Conservation (phyloP, 1,284 basidiomycete genomes). For the Ustilago lituana region DNA sequence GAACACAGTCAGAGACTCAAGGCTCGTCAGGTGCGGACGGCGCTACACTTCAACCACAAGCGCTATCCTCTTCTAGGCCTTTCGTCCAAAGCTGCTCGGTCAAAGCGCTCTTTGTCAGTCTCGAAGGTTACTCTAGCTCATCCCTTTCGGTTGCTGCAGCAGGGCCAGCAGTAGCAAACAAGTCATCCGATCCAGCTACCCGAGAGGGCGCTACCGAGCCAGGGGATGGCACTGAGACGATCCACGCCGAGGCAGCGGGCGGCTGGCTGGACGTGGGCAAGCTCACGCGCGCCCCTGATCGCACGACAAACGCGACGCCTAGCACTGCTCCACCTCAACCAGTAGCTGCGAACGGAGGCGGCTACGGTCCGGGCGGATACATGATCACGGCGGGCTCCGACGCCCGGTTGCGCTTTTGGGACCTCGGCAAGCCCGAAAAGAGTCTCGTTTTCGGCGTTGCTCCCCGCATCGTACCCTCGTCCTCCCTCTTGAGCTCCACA, state of each 20-base stretch:
- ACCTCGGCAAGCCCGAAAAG: slow-evolving; percentile 75
- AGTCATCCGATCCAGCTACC: not conserved
- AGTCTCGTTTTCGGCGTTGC: slow-evolving; percentile 44
- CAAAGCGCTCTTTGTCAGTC: slow-evolving; percentile 50
- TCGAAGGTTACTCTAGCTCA: slow-evolving; percentile 54
- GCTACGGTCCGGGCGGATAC: slow-evolving; percentile 72
- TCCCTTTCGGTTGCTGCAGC: slow-evolving; percentile 14
- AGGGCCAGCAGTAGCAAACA: not conserved
- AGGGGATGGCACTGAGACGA: slow-evolving; percentile 21
- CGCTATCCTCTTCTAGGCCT: no score
- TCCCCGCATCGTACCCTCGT: slow-evolving; percentile 5
- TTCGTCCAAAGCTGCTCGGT: slow-evolving; percentile 16
- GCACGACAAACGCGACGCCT: slow-evolving; percentile 5
- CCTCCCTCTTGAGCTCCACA: not conserved
- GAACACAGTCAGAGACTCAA: not conserved
- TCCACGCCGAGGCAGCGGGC: slow-evolving; percentile 20
- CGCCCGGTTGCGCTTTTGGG: slow-evolving; percentile 82
- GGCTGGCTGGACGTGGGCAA: slow-evolving; percentile 62
- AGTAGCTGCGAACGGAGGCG: not conserved
- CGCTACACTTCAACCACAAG: no score
- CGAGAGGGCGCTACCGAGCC: not conserved
- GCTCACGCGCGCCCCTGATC: slow-evolving; percentile 19
- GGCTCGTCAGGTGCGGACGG: not conserved
- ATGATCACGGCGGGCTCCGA: slow-evolving; percentile 85
- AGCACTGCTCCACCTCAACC: not conserved